These are phyloP conservation scores for Arctium lappa DNA, from an alignment of 129 eudicot species.

Conservation along the genomic window DNA sequence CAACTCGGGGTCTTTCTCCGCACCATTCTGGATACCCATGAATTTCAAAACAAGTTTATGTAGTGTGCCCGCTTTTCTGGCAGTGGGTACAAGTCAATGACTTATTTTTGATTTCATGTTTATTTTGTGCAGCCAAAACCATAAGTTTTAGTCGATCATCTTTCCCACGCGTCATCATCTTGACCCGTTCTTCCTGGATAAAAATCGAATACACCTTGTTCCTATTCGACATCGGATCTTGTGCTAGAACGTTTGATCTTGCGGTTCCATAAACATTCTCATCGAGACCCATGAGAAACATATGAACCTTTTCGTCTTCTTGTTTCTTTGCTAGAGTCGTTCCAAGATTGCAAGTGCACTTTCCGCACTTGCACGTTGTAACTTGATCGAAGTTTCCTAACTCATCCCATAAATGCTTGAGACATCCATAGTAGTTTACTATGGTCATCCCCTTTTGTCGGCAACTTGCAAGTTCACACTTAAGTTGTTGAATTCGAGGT, in stretches of 20 bases:
- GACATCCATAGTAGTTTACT: slow-evolving; percentile 4
- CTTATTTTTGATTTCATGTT: background rate
- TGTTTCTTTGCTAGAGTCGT: background rate
- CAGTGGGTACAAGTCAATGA: background rate
- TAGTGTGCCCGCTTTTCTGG: background rate
- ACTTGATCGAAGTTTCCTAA: background rate
- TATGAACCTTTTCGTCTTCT: slow-evolving; percentile 1
- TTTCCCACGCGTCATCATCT: background rate
- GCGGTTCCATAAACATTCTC: slow-evolving; percentile 1
- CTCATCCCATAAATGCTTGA: background rate
- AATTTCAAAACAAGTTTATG: background rate
- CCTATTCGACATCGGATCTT: background rate
- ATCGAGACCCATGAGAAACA: background rate
- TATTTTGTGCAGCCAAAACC: background rate
- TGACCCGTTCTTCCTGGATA: background rate
- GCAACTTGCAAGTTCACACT: background rate
- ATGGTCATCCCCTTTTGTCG: background rate
- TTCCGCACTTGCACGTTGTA: background rate
- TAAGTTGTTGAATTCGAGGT: background rate
- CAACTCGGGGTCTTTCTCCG: background rate
- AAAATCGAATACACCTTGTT: background rate
- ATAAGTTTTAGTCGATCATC: background rate
- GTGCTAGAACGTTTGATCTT: background rate
- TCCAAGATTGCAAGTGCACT: background rate
- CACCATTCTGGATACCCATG: background rate